These are phyloP conservation scores for Biscutella laevigata DNA, from an alignment of 441 rosid genomes.

Conservation along the genomic window DNA sequence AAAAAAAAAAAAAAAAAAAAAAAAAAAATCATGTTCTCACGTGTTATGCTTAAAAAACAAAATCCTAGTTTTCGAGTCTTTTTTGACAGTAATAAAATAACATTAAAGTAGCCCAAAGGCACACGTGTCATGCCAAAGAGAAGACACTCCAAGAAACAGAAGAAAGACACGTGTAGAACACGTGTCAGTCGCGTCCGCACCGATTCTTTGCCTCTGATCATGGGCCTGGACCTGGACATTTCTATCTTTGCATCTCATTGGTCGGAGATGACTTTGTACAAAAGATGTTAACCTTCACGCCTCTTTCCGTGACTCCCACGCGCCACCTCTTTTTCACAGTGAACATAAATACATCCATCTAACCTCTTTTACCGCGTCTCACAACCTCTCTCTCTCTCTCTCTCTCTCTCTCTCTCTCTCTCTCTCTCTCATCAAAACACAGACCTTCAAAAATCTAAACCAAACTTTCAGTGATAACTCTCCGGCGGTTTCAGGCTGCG, in stretches of 20 bases:
- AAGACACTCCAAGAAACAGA: conserved; percentile 14
- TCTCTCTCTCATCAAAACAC: too few species aligned
- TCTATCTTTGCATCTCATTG: conserved; percentile 12
- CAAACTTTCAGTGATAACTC: neutral
- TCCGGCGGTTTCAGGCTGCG: conserved; percentile 13
- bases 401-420: too few species aligned
- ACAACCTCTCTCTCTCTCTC: conserved; percentile 1
- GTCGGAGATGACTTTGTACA: conserved; percentile 12
- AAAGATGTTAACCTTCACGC: conserved; percentile 21
- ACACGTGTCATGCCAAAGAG: conserved; percentile 4
- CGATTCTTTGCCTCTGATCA: conserved; percentile 19
- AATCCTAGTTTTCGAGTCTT: too few species aligned
- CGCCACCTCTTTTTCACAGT: conserved; percentile 14
- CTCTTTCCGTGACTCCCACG: neutral
- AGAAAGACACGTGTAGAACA: conserved; percentile 17
- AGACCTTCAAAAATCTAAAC: too few species aligned
- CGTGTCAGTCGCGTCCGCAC: conserved; percentile 19
- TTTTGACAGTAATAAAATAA: too few species aligned
- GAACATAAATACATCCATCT: conserved; percentile 20
- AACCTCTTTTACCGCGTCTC: conserved; percentile 21
- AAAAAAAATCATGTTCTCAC: too few species aligned
- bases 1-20: too few species aligned
- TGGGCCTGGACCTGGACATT: conserved; percentile 28
- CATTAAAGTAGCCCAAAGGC: neutral
- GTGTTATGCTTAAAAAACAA: too few species aligned